Percentiles rank a stretch among this genome's conserved stretches.
Conservation (phyloP, 805 yeast species). For the Saccharomycopsis sp. region DNA sequence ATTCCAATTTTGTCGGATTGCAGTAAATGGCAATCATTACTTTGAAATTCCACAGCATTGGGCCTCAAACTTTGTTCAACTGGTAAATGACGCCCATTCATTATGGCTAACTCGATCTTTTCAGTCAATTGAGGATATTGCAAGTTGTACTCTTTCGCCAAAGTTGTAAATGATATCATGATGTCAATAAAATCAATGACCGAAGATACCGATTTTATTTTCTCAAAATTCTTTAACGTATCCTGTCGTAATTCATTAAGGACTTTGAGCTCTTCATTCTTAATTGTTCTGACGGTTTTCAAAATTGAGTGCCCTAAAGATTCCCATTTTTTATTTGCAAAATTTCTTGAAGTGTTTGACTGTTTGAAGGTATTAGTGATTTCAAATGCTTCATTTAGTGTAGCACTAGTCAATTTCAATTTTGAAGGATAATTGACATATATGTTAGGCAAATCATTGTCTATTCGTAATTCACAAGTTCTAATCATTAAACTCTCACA, state of each 20-base stretch:
- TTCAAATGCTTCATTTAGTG: slow-evolving; percentile 11
- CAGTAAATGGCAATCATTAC: slow-evolving; percentile 28
- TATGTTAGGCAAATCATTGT: slow-evolving; percentile 19
- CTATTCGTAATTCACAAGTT: slow-evolving; percentile 18
- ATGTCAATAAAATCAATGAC: slow-evolving; percentile 65
- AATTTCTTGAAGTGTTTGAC: slow-evolving; percentile 31
- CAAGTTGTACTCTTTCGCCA: slow-evolving; percentile 63
- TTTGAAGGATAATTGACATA: slow-evolving; percentile 17
- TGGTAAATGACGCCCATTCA: slow-evolving; percentile 73
- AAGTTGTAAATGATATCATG: slow-evolving; percentile 58
- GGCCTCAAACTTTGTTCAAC: slow-evolving; percentile 65
- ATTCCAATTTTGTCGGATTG: slow-evolving; percentile 32
- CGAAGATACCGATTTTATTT: slow-evolving; percentile 44
- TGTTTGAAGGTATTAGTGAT: slow-evolving; percentile 25
- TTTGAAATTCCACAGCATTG: slow-evolving; percentile 33
- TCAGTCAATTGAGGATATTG: slow-evolving; percentile 58
- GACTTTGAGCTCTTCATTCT: slow-evolving; percentile 46
- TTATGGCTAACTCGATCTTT: slow-evolving; percentile 41
- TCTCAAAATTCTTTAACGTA: slow-evolving; percentile 38
- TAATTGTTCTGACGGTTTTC: slow-evolving; percentile 39
- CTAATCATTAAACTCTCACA: slow-evolving; percentile 8
- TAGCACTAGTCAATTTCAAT: slow-evolving; percentile 5
- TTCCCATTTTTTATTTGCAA: slow-evolving; percentile 45
- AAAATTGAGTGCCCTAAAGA: slow-evolving; percentile 44
- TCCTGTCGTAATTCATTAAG: slow-evolving; percentile 41